Evolutionary conservation across 495 filamentous ascomycete species (phyloP), one percentile per base, ranked within the genome.

Genomic region (Aspergillus sparsus): DNA sequence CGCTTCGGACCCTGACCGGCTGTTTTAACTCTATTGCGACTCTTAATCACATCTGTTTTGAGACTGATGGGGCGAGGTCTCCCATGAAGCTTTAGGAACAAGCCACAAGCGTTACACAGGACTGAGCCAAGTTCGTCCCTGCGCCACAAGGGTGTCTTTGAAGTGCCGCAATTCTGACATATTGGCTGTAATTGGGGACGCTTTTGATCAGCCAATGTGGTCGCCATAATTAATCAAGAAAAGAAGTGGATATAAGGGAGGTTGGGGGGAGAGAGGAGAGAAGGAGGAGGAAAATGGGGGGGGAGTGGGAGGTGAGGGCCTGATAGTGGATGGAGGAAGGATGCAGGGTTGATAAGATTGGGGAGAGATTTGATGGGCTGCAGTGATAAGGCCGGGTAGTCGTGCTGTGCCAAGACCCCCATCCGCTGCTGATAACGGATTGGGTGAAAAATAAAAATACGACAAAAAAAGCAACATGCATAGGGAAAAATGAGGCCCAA

Each of bases 41-140:
- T 97, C 78, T 99, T 99, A 77, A 99, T 99, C 60, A 98, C 92
- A 80, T 99, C 95, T 46, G 95, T 99, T 79, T 99, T 99, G 65
- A 99, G 83, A 63, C 88, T 93, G 74, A 96, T 96, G 68, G 95
- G 95, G 53, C 94, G 87, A 62, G 95, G 86, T 18, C 92, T 86
- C 61, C 91, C 91, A 65, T 99, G 94, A 61, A 99, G 86, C 80
- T 99, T 99, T 66, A 98, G 74, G 76, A 99, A 99, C 41, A 99
- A 78, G 36, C 95, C 95, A 72, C 95, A 99, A 44, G 95, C 94
- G 77, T 99, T 99, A 85, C 94, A 99, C 44, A 99, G 90, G n/a
- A 99, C 93, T 3, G 91, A 90, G 60, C 94, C 94, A 56, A 86
- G 83, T 79, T 99, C 94, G 81, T 99, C 94, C 70, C 94, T 85